phyloP scores from a whole-genome alignment of 2,329 filamentous ascomycete species.

The Grosmannia serpens region DNA sequence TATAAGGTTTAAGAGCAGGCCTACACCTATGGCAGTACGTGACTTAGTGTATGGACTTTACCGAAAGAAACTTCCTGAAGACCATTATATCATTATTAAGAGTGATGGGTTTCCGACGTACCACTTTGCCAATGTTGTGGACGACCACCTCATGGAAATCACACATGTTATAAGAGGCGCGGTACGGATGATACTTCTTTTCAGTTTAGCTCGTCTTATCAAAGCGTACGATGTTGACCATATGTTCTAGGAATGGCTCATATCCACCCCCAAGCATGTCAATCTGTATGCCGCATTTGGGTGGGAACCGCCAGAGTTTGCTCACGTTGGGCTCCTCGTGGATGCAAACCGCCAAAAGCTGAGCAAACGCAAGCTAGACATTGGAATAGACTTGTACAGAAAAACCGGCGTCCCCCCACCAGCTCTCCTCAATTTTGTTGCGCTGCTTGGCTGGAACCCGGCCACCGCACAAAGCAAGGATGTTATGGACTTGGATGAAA shows the following conservation, averaged over 20 bases:
- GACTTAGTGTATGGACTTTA: slow-evolving; percentile 73
- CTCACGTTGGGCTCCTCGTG: slow-evolving; percentile 67
- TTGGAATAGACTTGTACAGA: slow-evolving; percentile 38
- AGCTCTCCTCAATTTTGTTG: slow-evolving; percentile 65
- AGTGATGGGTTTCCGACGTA: slow-evolving; percentile 90
- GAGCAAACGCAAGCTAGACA: slow-evolving; percentile 67
- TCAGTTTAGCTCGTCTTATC: slow-evolving; percentile 5
- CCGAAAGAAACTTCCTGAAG: slow-evolving; percentile 42
- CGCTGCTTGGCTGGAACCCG: slow-evolving; percentile 76
- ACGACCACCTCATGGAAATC: slow-evolving; percentile 91
- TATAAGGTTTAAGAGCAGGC: slow-evolving; percentile 60
- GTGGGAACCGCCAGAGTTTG: slow-evolving; percentile 64
- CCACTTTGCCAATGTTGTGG: slow-evolving; percentile 92
- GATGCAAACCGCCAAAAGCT: slow-evolving; percentile 61
- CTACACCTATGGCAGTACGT: slow-evolving; percentile 50
- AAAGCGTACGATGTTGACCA: neutral
- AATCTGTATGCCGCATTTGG: slow-evolving; percentile 65
- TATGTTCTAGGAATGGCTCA: slow-evolving; percentile 69
- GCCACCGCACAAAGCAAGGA: slow-evolving; percentile 40
- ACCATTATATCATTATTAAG: slow-evolving; percentile 86
- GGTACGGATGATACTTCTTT: slow-evolving; percentile 29
- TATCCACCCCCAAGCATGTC: slow-evolving; percentile 69
- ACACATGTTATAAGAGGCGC: slow-evolving; percentile 89
- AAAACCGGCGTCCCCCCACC: slow-evolving; percentile 33
- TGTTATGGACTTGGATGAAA: slow-evolving; percentile 56